Percentiles rank a stretch among this genome's conserved stretches.
These are phyloP conservation scores for Fusarium abutilonis DNA, from an alignment of 2,329 filamentous ascomycete species.

Conservation along the genomic window DNA sequence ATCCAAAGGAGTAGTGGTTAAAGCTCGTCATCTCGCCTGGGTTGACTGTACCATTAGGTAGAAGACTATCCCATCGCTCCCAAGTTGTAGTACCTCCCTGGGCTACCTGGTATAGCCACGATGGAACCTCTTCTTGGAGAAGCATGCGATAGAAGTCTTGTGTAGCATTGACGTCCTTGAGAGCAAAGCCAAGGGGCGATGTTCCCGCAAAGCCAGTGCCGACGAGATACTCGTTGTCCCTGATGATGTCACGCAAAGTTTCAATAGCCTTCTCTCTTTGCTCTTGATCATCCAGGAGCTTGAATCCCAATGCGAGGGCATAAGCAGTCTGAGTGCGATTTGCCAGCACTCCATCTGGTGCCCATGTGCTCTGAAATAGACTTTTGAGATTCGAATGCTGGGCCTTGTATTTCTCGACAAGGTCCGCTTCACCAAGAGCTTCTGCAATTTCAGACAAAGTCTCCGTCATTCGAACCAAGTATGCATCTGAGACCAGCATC, in stretches of 20 bases:
- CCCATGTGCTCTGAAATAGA: conserved; percentile 49
- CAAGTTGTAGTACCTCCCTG: conserved; percentile 60
- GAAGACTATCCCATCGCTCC: conserved; percentile 62
- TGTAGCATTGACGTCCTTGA: conserved; percentile 39
- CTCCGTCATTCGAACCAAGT: conserved; percentile 55
- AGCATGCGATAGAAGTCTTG: conserved; percentile 59
- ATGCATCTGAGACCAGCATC: conserved; percentile 57
- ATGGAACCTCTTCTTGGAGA: conserved; percentile 55
- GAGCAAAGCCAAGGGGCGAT: conserved; percentile 3
- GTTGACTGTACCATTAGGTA: conserved; percentile 57
- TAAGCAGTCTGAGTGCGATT: conserved; percentile 56
- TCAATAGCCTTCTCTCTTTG: conserved; percentile 41
- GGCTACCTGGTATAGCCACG: conserved; percentile 60
- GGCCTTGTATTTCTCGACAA: conserved; percentile 36
- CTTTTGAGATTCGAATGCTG: conserved; percentile 36
- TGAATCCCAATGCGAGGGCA: conserved; percentile 52
- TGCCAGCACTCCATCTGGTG: conserved; percentile 45
- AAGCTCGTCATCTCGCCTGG: conserved; percentile 60
- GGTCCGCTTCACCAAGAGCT: conserved; percentile 44
- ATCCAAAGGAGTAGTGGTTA: conserved; percentile 62
- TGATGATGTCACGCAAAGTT: conserved; percentile 46
- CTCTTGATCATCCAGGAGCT: conserved; percentile 42
- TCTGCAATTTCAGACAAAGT: conserved; percentile 50
- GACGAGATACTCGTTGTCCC: conserved; percentile 50
- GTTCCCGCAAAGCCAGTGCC: conserved; percentile 52